phyloP scores from a whole-genome alignment of 805 yeast genomes.

The Priceomyces carsonii region DNA sequence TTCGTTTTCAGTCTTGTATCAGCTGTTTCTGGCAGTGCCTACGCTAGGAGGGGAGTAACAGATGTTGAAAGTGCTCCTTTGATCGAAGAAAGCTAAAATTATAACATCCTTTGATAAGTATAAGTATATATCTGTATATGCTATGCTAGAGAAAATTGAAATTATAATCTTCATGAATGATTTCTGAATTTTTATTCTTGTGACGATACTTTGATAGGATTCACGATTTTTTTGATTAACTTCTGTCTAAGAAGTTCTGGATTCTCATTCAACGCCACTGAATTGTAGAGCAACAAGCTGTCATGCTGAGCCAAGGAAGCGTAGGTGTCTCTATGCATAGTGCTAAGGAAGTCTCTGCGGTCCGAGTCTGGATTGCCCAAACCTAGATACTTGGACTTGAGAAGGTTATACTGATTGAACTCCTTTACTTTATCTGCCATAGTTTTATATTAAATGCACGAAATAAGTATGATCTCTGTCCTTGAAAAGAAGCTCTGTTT shows the following conservation, averaged over 20 bases:
- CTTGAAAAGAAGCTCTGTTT: no score
- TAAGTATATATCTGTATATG: no score
- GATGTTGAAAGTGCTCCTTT: conserved; percentile 40
- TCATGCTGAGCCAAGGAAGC: conserved; percentile 63
- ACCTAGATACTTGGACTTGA: conserved; percentile 62
- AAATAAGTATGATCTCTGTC: no score
- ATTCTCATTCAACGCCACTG: conserved; percentile 51
- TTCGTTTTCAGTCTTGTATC: conserved; percentile 51
- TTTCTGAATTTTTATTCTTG: no score
- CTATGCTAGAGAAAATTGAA: no score
- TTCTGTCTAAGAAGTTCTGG: conserved; percentile 28
- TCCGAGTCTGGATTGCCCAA: conserved; percentile 75
- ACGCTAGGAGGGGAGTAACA: conserved; percentile 10
- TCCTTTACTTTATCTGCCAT: conserved; percentile 48
- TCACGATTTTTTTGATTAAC: conserved; percentile 37
- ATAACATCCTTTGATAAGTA: no score
- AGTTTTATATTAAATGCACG: neutral
- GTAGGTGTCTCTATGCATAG: conserved; percentile 66
- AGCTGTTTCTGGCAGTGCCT: conserved; percentile 35
- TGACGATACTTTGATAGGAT: conserved; percentile 18
- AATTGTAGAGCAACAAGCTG: conserved; percentile 50
- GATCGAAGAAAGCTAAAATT: conserved; percentile 18
- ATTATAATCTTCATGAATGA: no score
- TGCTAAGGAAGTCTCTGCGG: conserved; percentile 65
- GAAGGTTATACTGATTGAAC: conserved; percentile 31